Percentiles rank a stretch among this genome's conserved stretches.
Conservation (phyloP, 768 basidiomycete species). For the Lentinula sp. region DNA sequence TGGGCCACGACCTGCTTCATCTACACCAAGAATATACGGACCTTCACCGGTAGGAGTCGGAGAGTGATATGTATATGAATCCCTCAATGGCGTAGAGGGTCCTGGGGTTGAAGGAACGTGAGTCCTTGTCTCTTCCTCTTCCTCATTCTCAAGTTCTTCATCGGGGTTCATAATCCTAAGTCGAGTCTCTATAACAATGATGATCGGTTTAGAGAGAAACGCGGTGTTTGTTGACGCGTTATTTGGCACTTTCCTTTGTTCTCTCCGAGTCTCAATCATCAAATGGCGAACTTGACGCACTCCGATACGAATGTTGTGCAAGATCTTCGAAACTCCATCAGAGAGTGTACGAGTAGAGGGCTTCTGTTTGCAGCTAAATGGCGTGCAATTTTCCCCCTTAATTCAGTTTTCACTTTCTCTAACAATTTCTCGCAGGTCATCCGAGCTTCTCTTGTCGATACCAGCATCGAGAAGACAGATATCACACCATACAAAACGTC, state of each 20-base stretch:
- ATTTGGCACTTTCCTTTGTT: not conserved
- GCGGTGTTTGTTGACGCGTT: conserved; percentile 7
- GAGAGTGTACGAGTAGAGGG: conserved; percentile 71
- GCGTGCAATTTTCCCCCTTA: conserved; percentile 29
- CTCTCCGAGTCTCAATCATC: not conserved
- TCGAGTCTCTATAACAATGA: not conserved
- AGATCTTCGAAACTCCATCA: conserved; percentile 55
- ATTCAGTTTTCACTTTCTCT: conserved; percentile 9
- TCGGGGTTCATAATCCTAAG: not conserved
- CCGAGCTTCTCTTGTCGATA: conserved; percentile 65
- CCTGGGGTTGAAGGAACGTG: conserved; percentile 53
- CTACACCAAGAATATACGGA: conserved; percentile 95
- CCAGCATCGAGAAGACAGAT: conserved; percentile 39
- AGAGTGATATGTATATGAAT: conserved; percentile 78
- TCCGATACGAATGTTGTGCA: conserved; percentile 42
- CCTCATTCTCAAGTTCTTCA: not conserved
- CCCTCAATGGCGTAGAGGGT: conserved; percentile 49
- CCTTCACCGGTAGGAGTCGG: conserved; percentile 62
- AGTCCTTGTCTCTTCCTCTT: not conserved
- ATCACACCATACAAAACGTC: conserved; percentile 16
- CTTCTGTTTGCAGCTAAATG: conserved; percentile 71
- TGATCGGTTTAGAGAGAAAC: not conserved
- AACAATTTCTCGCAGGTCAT: conserved; percentile 45
- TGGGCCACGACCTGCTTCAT: conserved; percentile 95
- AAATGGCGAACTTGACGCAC: not conserved